phyloP scores from a whole-genome alignment of 2,329 filamentous ascomycete species.

The Fusarium armeniacum region DNA sequence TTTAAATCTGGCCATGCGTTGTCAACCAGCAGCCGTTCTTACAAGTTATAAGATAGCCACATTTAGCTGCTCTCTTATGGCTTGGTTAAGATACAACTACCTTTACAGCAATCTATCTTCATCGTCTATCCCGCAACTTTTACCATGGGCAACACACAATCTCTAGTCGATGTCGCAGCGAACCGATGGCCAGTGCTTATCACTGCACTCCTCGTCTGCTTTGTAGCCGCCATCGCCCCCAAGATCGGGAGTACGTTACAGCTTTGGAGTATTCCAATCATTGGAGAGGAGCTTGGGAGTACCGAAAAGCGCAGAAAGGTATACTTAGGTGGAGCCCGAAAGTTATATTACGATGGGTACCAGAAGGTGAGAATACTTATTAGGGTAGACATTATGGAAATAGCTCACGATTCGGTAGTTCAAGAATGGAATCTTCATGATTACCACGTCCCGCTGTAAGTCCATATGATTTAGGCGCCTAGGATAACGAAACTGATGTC shows the following conservation, averaged over 20 bases:
- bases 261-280: background rate
- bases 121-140: background rate
- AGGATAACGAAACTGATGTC: background rate
- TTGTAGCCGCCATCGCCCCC: background rate
- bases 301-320: background rate
- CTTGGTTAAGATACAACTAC: background rate
- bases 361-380: background rate
- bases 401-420: background rate
- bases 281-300: background rate
- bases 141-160: background rate
- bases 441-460: background rate
- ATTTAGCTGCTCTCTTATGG: background rate
- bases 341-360: background rate
- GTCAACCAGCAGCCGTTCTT: background rate
- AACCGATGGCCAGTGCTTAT: background rate
- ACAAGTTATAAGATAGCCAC: background rate
- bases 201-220: background rate
- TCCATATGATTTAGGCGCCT: background rate
- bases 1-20: background rate
- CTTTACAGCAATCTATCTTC: background rate
- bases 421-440: background rate
- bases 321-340: background rate
- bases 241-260: background rate
- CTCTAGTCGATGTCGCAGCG: background rate
- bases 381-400: background rate